Conservation (phyloP, 2,329 filamentous ascomycete species). For the Sporothrix curviconia region DNA sequence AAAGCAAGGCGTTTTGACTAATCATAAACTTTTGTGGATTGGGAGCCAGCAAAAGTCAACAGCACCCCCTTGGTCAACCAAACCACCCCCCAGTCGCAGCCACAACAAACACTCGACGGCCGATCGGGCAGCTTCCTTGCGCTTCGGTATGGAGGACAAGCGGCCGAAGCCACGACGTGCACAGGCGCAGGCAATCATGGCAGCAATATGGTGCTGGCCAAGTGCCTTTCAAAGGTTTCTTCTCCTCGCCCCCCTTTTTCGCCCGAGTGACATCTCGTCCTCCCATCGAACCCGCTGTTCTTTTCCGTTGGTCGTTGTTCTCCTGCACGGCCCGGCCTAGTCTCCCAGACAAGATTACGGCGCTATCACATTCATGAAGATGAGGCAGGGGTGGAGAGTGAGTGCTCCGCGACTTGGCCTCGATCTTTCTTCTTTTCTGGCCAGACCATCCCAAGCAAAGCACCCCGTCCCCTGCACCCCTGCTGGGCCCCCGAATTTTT, state of each 20-base stretch:
- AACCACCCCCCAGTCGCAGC: background rate
- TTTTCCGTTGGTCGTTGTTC: background rate
- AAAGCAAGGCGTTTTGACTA: slow-evolving; percentile 11
- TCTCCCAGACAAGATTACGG: too few species aligned
- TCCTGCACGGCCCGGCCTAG: too few species aligned
- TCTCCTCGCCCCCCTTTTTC: background rate
- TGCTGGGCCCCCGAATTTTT: background rate
- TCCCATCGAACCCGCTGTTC: background rate
- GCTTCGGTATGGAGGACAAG: background rate
- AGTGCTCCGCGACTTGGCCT: too few species aligned
- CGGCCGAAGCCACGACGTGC: background rate
- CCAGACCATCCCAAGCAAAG: too few species aligned
- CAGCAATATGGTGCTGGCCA: background rate
- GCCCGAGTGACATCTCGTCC: background rate
- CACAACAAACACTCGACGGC: background rate
- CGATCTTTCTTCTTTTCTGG: too few species aligned
- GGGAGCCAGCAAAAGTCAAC: too few species aligned
- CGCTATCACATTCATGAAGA: too few species aligned
- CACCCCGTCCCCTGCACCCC: background rate
- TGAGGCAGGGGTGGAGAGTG: too few species aligned
- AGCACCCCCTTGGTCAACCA: slow-evolving; percentile 12
- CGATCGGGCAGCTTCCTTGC: background rate
- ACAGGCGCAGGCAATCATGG: background rate
- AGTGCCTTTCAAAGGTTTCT: background rate
- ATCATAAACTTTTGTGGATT: too few species aligned